These are phyloP conservation scores for Erucastrum elatum DNA, from an alignment of 345 rosid species.

Conservation along the genomic window DNA sequence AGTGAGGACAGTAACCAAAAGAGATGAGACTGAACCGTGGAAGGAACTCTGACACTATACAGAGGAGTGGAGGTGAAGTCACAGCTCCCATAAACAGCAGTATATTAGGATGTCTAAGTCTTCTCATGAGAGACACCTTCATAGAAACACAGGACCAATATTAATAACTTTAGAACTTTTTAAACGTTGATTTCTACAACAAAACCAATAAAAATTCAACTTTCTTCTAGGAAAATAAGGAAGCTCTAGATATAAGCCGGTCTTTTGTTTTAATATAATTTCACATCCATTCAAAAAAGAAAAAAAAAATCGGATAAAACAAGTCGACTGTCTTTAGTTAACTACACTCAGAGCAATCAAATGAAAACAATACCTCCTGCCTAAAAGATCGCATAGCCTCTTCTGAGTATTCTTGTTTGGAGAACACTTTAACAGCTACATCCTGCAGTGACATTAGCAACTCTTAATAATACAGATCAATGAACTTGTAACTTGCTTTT, in stretches of 20 bases:
- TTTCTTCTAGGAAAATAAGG: too few species aligned
- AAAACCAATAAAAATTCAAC: neutral
- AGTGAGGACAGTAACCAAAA: neutral
- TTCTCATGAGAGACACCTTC: slow-evolving; percentile 89
- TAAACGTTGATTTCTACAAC: neutral
- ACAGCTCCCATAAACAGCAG: slow-evolving; percentile 98
- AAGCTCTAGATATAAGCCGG: too few species aligned
- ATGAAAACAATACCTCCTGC: slow-evolving; percentile 65
- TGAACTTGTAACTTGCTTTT: slow-evolving; percentile 1
- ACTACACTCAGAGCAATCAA: neutral
- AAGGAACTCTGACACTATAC: slow-evolving; percentile 97
- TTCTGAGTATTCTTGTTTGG: slow-evolving; percentile 88
- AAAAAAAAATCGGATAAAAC: neutral
- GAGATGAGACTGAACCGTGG: slow-evolving; percentile 69
- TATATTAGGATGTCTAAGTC: slow-evolving; percentile 92
- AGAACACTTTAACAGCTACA: slow-evolving; percentile 95
- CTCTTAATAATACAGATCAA: slow-evolving; percentile 16
- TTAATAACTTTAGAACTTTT: neutral
- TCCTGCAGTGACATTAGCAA: slow-evolving; percentile 59
- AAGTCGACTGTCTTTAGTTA: neutral
- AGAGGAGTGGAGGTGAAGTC: slow-evolving; percentile 81
- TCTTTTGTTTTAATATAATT: too few species aligned
- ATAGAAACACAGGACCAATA: slow-evolving; percentile 17
- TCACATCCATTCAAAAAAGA: too few species aligned
- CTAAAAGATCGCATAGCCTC: slow-evolving; percentile 74